phyloP scores from a whole-genome alignment of 176 grass and related monocot genomes.

The Oryza officinalis region DNA sequence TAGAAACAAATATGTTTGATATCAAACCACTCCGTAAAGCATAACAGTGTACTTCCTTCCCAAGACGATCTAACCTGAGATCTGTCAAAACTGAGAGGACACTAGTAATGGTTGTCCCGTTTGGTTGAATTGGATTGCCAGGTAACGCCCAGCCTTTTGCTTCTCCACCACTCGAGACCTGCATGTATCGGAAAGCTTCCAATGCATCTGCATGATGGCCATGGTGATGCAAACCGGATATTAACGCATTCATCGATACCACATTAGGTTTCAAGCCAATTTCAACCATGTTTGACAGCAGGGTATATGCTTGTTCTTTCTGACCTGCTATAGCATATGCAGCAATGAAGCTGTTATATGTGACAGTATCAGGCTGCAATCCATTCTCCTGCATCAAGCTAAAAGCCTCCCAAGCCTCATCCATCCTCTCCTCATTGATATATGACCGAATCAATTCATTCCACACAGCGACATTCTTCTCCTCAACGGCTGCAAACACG shows the following conservation, averaged over 20 bases:
- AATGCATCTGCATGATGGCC: constrained; percentile 51
- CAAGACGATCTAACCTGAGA: constrained; percentile 51
- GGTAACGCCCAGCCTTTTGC: constrained; percentile 35
- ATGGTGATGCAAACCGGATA: constrained; percentile 61
- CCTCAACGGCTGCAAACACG: constrained; percentile 47
- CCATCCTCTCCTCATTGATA: constrained; percentile 47
- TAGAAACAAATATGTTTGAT: constrained; percentile 66
- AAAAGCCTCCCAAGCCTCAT: constrained; percentile 52
- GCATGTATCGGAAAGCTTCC: constrained; percentile 65
- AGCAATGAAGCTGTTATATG: constrained; percentile 63
- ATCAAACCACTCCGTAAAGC: constrained; percentile 55
- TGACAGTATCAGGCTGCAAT: constrained; percentile 54
- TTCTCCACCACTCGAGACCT: constrained; percentile 28
- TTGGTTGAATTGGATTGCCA: constrained; percentile 47
- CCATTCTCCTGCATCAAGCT: constrained; percentile 56
- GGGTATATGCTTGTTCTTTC: constrained; percentile 53
- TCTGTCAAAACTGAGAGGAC: constrained; percentile 57
- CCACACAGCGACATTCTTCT: constrained; percentile 61
- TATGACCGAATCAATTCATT: constrained; percentile 69
- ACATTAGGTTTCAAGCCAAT: constrained; percentile 57
- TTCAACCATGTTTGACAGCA: constrained; percentile 43
- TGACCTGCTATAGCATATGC: constrained; percentile 66
- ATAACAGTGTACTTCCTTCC: constrained; percentile 71
- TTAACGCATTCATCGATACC: constrained; percentile 60
- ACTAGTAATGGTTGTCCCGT: constrained; percentile 53